Evolutionary conservation across 176 grass and related monocot species (phyloP).

Genomic region (maize (Zea mays)): Zm-B73-REFERENCE-NAM-5.0 NC_050096.1:46144501-46145000

Average conservation of each 20-base stretch:
- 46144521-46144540: neutral
- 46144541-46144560: conserved; percentile 1
- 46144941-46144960: conserved; percentile 47
- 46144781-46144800: neutral
- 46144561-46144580: neutral
- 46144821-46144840: neutral
- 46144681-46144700: neutral
- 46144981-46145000: neutral
- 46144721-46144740: neutral
- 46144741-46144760: neutral
- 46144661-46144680: conserved; percentile 3
- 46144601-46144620: too few relatives aligned
- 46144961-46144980: neutral
- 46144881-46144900: conserved; percentile 32
- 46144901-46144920: conserved; percentile 37
- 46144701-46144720: neutral
- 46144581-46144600: too few relatives aligned
- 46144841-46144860: conserved; percentile 32
- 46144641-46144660: neutral
- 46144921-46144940: conserved; percentile 47
- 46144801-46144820: neutral
- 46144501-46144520: too few relatives aligned
- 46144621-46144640: neutral
- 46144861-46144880: conserved; percentile 2
- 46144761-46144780: conserved; percentile 17